Evolutionary conservation across 2,329 filamentous ascomycete genomes (phyloP).

Genomic region (Phyllosticta citriasiana): DNA sequence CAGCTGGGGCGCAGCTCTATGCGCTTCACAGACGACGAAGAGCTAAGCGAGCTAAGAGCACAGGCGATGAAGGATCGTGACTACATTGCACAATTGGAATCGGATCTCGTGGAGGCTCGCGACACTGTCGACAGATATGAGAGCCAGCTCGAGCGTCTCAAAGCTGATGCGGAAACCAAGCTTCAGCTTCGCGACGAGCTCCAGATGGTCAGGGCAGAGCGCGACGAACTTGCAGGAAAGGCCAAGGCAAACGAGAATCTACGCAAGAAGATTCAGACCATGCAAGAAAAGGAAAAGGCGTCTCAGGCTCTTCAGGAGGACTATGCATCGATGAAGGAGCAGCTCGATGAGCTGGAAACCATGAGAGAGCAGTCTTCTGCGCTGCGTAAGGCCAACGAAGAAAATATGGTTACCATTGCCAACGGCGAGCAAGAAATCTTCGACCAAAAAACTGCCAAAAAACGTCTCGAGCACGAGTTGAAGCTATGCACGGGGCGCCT

Average conservation of each 20-base stretch:
- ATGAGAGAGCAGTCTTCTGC: conserved; percentile 35
- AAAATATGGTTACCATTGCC: conserved; percentile 39
- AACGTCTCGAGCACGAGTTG: conserved; percentile 39
- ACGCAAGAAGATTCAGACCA: conserved; percentile 42
- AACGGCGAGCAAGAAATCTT: conserved; percentile 43
- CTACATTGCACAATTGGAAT: conserved; percentile 41
- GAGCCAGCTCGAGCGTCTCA: conserved; percentile 34
- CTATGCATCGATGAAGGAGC: conserved; percentile 34
- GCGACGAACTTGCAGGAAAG: conserved; percentile 39
- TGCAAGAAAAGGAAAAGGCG: conserved; percentile 38
- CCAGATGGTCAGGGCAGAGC: conserved; percentile 39
- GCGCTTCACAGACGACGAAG: conserved; percentile 30
- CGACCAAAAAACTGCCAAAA: conserved; percentile 38
- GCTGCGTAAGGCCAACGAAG: conserved; percentile 41
- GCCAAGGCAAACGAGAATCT: conserved; percentile 43
- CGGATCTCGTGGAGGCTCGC: conserved; percentile 35
- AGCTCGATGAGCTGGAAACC: conserved; percentile 34
- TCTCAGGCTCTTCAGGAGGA: conserved; percentile 35
- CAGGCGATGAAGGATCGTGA: conserved; percentile 37
- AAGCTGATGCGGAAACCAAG: conserved; percentile 32
- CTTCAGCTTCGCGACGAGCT: conserved; percentile 41
- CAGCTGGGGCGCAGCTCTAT: conserved; percentile 34
- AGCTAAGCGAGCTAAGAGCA: conserved; percentile 33
- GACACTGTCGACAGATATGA: conserved; percentile 37
- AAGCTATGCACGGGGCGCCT: conserved; percentile 37